Evolutionary conservation across 1,284 basidiomycete species (phyloP), one percentile per base, ranked within the genome.

Genomic region (Cryptococcus sp.): DNA sequence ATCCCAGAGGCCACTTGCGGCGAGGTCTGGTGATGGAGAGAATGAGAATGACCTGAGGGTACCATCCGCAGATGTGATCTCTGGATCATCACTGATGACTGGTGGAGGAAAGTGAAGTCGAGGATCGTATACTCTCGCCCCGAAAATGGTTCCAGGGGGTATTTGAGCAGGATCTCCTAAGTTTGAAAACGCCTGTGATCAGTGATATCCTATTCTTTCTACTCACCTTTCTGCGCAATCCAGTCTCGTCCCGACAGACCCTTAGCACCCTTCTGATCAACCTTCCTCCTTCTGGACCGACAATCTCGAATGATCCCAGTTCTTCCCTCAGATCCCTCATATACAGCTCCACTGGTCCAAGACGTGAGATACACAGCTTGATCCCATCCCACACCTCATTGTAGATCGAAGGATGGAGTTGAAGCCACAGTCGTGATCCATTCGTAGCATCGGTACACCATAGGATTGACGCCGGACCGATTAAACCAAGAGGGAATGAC

Each of bases 241-340:
- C 73, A 1, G 79, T 67, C 41, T 86, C 83, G 0, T 79, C 79
- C 8, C 79, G 75, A 8, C 82, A 79, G 6, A 85, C 82, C 32
- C 79, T 82, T 48, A 94, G 67, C 1, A 86, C 85, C 15, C 89
- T 87, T 62, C 82, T 83, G 50, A 95, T 74, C 6, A 93, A 83
- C 65, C 88, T 86, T 56, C 83, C 90, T 0, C 89, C 81, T 67
- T 86, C 86, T 1, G 88, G 88, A 3, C 92, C 92, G 79, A 88
- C 86, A 15, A 95, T 83, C 68, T 96, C 90, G 64, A 93, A 92
- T 3, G 85, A 80, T 57, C 89, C 89, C 36, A 92, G 68, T 49
- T 85, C 81, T 3, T 83, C 83, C 47, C 85, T 78, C 48, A 91
- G 70, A 71, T 92, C 87, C 3, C 81, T 79, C 10, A 92, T 79